These are phyloP conservation scores for Pistacia atlantica DNA, from an alignment of 345 rosid genomes.

Conservation along the genomic window DNA sequence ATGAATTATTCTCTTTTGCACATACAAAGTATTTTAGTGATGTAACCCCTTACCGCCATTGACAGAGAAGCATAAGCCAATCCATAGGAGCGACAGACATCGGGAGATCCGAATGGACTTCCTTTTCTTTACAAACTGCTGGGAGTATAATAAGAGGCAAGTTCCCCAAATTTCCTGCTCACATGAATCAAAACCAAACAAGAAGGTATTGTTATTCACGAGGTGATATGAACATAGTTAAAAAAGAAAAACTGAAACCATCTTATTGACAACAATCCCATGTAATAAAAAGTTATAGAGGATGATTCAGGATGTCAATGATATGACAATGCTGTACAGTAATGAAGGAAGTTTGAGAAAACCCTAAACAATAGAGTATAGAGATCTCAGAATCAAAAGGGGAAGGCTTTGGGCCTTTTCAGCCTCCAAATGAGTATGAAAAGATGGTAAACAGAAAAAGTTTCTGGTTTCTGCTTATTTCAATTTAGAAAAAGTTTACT, in stretches of 20 bases:
- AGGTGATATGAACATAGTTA: too few relatives aligned
- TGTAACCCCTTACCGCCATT: constrained; percentile 51
- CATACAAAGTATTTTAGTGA: background rate
- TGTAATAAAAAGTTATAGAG: background rate
- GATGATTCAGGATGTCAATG: too few relatives aligned
- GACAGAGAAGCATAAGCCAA: constrained; percentile 66
- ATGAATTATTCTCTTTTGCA: background rate
- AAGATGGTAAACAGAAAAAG: too few relatives aligned
- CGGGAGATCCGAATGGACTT: constrained; percentile 67
- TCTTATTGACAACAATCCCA: background rate
- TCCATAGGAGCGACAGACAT: constrained; percentile 46
- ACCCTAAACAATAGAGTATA: background rate
- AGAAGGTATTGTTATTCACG: too few relatives aligned
- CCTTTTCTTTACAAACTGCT: constrained; percentile 67
- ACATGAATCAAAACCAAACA: background rate
- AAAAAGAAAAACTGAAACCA: background rate
- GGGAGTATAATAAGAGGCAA: constrained; percentile 68
- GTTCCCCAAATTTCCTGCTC: constrained; percentile 66
- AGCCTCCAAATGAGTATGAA: too few relatives aligned
- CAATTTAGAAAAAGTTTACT: too few relatives aligned
- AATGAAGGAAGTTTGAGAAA: background rate
- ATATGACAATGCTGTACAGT: background rate
- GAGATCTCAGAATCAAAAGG: background rate
- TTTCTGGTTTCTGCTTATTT: too few relatives aligned
- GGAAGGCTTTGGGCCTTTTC: too few relatives aligned